phyloP scores from a whole-genome alignment of 1,284 basidiomycete genomes.

The Lentinula novae-zelandiae region DNA sequence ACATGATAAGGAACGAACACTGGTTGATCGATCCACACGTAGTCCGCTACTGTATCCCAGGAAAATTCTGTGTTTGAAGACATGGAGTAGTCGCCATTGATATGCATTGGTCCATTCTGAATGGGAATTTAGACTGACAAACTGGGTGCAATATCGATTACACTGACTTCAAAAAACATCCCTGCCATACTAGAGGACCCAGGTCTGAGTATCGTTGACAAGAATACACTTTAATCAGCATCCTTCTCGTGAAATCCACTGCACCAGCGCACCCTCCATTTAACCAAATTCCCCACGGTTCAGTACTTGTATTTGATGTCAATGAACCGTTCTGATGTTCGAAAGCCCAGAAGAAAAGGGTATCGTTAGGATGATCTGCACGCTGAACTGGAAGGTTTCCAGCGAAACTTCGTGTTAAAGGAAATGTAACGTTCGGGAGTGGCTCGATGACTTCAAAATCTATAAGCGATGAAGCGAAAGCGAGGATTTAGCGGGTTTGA shows the following conservation, averaged over 20 bases:
- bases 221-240: constrained; percentile 6
- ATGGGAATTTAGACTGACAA: neutral
- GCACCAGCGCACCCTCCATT: constrained; percentile 55
- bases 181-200: constrained; percentile 69
- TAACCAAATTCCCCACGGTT: constrained; percentile 74
- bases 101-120: constrained; percentile 65
- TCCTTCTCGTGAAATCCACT: neutral
- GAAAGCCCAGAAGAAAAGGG: constrained; percentile 70
- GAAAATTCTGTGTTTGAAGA: constrained; percentile 44
- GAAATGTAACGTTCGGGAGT: constrained; percentile 64
- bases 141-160: neutral
- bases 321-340: constrained; percentile 61
- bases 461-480: constrained; percentile 17
- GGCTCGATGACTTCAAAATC: constrained; percentile 53
- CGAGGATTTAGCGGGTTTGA: neutral
- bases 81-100: constrained; percentile 46
- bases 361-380: constrained; percentile 63
- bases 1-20: constrained; percentile 40
- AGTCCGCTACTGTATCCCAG: constrained; percentile 62
- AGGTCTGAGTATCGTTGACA: constrained; percentile 37
- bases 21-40: constrained; percentile 72
- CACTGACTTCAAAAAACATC: constrained; percentile 55
- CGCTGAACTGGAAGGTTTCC: constrained; percentile 67
- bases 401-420: constrained; percentile 53
- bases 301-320: constrained; percentile 35